Base-by-base conservation (phyloP, 257 asterid species). In the Striga asiatica region DNA sequence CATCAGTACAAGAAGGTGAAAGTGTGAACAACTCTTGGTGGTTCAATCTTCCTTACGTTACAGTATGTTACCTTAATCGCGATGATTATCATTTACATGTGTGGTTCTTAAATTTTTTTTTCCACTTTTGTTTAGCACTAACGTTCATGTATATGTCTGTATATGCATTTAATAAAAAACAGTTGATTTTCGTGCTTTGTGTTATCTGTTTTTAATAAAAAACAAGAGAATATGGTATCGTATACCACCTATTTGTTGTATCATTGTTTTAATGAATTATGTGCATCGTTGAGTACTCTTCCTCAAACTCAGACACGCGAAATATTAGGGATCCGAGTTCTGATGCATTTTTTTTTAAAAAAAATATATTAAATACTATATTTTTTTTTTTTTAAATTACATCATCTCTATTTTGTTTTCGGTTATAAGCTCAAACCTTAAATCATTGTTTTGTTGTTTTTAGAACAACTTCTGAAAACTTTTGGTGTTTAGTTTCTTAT, bases 1-100 rank as follows among this genome's bases (percentile, higher is more conserved):
- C 53, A 65, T 64, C 63, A 12, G 66, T 51, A 31, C 66, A 12
- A 31, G 58, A 43, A 21, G 46, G 67, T 42, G 60, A 35, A 62
- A 68, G 56, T 56, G 79, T 58, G 66, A 54, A 73, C 21, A 78
- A 75, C 43, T 60, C 56, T 13, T 91, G 96, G 98, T 91, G 98
- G 98, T 62, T 23, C 66, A 72, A 71, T 53, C 97, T 87, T 68
- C 94, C 88, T 11, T 87, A 74, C 54, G 94, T 79, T 65, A 81
- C 84, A 18, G 98, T 91, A 88, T 54, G 96, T 74, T 62, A 2
- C 65, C 28, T 31, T 41, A 37, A 4, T 20, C 21, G 3, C 43
- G 50, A 54, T 42, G 29, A 29, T 29, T 19, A 51, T 52, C 5
- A 2, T 27, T 29, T 56, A 14, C 6, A n/a, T n/a, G n/a, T n/a